A percentile compares a stretch with the other conserved stretches of the same genome.
These are phyloP conservation scores for Candida chauliodis DNA, from an alignment of 805 yeast genomes.

Conservation along the genomic window DNA sequence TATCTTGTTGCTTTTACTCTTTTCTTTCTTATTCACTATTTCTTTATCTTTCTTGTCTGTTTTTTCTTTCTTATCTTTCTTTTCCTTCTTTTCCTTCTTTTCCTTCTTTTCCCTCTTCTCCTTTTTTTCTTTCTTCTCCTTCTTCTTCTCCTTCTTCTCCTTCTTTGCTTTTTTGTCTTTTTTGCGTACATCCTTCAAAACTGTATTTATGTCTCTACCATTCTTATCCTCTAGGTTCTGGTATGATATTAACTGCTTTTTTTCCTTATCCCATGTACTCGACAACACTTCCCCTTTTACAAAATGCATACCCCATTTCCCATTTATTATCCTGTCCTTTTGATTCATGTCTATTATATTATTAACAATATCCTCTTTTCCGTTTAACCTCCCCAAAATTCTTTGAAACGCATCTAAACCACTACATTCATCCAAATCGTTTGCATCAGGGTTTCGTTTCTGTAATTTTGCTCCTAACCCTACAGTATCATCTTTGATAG, in stretches of 20 bases:
- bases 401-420: constrained; percentile 94
- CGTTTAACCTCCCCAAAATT: constrained; percentile 83
- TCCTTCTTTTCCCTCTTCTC: constrained; percentile 15
- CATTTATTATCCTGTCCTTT: constrained; percentile 67
- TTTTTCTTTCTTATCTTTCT: constrained; percentile 23
- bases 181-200: too few relatives aligned
- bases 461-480: constrained; percentile 88
- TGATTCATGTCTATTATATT: constrained; percentile 68
- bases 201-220: constrained; percentile 16
- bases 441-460: constrained; percentile 59
- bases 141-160: constrained; percentile 23
- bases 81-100: constrained; percentile 17
- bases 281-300: constrained; percentile 78
- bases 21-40: constrained; percentile 18
- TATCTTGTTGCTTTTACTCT: constrained; percentile 12
- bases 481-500: constrained; percentile 72
- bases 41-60: constrained; percentile 22
- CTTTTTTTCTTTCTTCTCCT: constrained; percentile 20
- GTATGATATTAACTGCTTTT: constrained; percentile 19
- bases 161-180: constrained; percentile 17
- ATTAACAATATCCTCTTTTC: constrained; percentile 66
- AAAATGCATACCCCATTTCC: constrained; percentile 85
- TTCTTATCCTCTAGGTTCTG: constrained; percentile 14
- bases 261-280: constrained; percentile 79
- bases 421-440: constrained; percentile 78